Evolutionary conservation across 1,139 yeast genomes (phyloP).

Genomic region (Debaryomyces robertsiae): DNA sequence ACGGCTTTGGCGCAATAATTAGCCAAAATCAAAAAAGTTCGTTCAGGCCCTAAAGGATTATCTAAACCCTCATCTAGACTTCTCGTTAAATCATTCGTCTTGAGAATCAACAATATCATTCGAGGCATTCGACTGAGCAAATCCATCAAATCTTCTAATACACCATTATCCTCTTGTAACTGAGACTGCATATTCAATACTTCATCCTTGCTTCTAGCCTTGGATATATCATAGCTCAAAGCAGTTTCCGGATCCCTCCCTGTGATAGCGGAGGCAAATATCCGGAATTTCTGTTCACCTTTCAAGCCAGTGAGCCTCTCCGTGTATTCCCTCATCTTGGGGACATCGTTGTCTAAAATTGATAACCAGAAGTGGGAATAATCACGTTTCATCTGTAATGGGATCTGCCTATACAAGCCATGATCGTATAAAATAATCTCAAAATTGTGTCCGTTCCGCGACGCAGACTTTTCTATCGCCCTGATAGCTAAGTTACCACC

Average conservation of each 20-base stretch:
- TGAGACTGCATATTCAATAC: slow-evolving; percentile 65
- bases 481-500: slow-evolving; percentile 93
- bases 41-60: slow-evolving; percentile 83
- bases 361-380: slow-evolving; percentile 95
- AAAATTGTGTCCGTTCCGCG: slow-evolving; percentile 65
- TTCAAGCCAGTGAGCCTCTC: slow-evolving; percentile 77
- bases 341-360: slow-evolving; percentile 67
- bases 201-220: slow-evolving; percentile 51
- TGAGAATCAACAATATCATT: slow-evolving; percentile 79
- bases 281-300: slow-evolving; percentile 71
- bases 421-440: slow-evolving; percentile 93
- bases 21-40: slow-evolving; percentile 88
- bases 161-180: slow-evolving; percentile 56
- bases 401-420: slow-evolving; percentile 87
- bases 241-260: slow-evolving; percentile 64
- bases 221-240: slow-evolving; percentile 50
- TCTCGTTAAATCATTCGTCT: slow-evolving; percentile 92
- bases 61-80: slow-evolving; percentile 81
- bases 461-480: slow-evolving; percentile 31
- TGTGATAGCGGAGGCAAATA: slow-evolving; percentile 92
- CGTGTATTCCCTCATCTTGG: slow-evolving; percentile 71
- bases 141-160: slow-evolving; percentile 76
- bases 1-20: slow-evolving; percentile 84
- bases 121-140: slow-evolving; percentile 81
- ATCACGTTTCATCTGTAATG: slow-evolving; percentile 72